Conservation (phyloP, 2,329 filamentous ascomycete species). For the Metarhizium brunneum region DNA sequence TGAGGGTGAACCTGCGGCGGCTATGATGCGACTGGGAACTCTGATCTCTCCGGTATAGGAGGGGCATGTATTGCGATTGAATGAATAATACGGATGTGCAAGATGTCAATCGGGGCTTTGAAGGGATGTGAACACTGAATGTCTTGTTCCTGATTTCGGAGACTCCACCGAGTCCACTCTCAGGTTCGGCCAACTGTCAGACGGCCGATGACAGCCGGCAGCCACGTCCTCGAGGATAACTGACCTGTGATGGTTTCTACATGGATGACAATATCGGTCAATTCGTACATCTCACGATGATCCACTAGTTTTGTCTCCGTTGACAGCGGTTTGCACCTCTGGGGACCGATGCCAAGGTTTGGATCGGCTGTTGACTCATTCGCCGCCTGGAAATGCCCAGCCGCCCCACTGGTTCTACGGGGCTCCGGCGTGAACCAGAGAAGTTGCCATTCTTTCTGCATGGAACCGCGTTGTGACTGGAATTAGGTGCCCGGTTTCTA, state of each 20-base stretch:
- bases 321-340: background rate
- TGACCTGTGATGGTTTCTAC: no score
- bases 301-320: background rate
- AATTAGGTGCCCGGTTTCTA: no score
- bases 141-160: no score
- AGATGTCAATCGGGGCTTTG: no score
- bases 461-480: no score
- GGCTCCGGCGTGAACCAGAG: no score
- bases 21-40: background rate
- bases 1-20: conserved; percentile 13
- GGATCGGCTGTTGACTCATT: background rate
- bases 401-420: background rate
- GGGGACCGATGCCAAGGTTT: background rate
- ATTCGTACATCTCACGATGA: background rate
- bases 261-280: background rate
- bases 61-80: no score
- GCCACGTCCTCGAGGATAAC: background rate
- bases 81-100: no score
- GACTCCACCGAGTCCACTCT: background rate
- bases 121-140: no score
- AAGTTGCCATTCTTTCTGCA: no score
- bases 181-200: background rate
- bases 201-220: background rate
- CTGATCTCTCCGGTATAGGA: no score
- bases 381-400: background rate